Conservation (phyloP, 2,329 filamentous ascomycete species). For the Hypoxylon sp. region DNA sequence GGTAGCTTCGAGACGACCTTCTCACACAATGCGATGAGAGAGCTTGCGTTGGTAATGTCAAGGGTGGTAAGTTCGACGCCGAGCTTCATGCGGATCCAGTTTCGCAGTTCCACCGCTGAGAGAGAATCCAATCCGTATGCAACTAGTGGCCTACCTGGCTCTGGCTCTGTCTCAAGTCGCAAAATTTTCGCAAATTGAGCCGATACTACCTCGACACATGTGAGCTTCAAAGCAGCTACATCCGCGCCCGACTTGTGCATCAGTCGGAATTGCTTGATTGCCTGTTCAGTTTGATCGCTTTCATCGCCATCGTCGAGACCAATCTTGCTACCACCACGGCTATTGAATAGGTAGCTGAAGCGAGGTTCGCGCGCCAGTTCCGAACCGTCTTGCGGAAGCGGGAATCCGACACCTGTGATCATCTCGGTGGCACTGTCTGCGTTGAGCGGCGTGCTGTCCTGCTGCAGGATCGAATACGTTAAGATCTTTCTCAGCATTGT, state of each 20-base stretch:
- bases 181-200: conserved; percentile 25
- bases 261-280: conserved; percentile 14
- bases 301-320: conserved; percentile 16
- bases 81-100: conserved; percentile 48
- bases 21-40: conserved; percentile 49
- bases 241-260: conserved; percentile 19
- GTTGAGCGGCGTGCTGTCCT: conserved; percentile 17
- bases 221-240: conserved; percentile 13
- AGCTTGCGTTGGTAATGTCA: conserved; percentile 52
- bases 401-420: conserved; percentile 49
- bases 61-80: conserved; percentile 49
- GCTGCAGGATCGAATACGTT: conserved; percentile 47
- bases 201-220: conserved; percentile 12
- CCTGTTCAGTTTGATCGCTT: conserved; percentile 9
- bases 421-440: conserved; percentile 33
- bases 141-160: conserved; percentile 44
- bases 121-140: conserved; percentile 54
- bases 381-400: conserved; percentile 47
- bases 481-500: conserved; percentile 42
- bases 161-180: conserved; percentile 28
- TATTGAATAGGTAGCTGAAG: conserved; percentile 45
- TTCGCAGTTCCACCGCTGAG: conserved; percentile 53
- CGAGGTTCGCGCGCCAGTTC: conserved; percentile 48
- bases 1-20: conserved; percentile 43
- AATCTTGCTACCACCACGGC: conserved; percentile 11